These are phyloP conservation scores for Oryza coarctata DNA, from an alignment of 176 grass and related monocot species.

Conservation along the genomic window DNA sequence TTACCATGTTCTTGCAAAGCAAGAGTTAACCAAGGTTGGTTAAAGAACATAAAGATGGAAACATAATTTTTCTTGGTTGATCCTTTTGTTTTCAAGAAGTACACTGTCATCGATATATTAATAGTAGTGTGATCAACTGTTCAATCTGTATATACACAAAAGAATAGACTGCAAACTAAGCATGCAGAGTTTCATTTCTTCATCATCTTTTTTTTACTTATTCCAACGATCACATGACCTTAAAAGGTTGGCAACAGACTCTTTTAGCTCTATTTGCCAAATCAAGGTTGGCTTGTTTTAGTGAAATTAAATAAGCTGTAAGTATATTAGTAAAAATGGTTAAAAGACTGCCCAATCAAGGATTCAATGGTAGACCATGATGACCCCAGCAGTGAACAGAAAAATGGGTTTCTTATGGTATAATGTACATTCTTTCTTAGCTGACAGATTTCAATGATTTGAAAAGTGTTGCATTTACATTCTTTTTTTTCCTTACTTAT, in stretches of 20 bases:
- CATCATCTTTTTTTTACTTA: neutral
- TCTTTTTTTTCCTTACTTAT: neutral
- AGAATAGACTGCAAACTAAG: neutral
- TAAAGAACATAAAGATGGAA: constrained; percentile 30
- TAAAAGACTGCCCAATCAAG: neutral
- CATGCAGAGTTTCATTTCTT: neutral
- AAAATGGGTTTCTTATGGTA: neutral
- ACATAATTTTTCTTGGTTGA: constrained; percentile 5
- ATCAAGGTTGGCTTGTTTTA: neutral
- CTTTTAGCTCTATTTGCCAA: neutral
- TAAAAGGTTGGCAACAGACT: neutral
- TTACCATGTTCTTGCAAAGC: constrained; percentile 94
- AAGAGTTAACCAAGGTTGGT: constrained; percentile 95
- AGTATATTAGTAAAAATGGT: neutral
- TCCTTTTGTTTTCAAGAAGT: constrained; percentile 8
- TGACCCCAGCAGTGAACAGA: neutral
- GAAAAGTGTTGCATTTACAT: neutral
- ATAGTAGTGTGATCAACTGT: neutral
- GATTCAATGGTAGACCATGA: neutral
- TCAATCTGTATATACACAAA: neutral
- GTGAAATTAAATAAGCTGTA: neutral
- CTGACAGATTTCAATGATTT: neutral
- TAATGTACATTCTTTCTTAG: neutral
- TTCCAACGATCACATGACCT: neutral
- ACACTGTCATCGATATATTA: neutral